Base-by-base conservation (phyloP, 2,329 filamentous ascomycete species). In the Aschersonia sp. region DNA sequence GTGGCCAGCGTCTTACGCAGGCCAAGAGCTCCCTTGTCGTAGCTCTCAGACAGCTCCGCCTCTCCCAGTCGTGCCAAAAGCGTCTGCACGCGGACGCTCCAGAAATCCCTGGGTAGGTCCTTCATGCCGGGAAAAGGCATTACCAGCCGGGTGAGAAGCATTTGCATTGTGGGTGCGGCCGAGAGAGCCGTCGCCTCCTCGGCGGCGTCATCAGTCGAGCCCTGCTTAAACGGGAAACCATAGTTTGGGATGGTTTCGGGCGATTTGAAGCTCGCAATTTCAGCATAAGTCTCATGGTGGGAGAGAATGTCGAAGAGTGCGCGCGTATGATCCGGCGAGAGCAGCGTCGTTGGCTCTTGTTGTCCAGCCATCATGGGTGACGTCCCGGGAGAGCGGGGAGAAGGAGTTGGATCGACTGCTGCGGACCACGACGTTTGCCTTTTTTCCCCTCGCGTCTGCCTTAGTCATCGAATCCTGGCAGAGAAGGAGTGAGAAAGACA, bases 21-120 rank as follows among this genome's bases (percentile, higher is more conserved):
- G 1, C 85, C 85, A 53, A 90, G 65, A 0, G 78, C 72, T 11
- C 83, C 84, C 62, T 87, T 87, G 60, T 90, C 85, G 57, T 88
- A 90, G 59, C 83, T 87, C 61, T 90, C 85, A 1, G 83, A 87
- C 32, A 90, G 67, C 45, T 86, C 78, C 2, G 79, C 83, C 32
- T 79, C 73, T 7, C 73, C 79, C 47, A 90, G 66, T 55, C 77
- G 71, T 54, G 68, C 65, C 54, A 86, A 67, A 12, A 87, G 61
- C 2, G 72, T 71, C 53, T 77, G 73, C 30, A 83, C 67, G 43
- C 76, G 71, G n/a, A 71, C 67, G 35, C 69, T 70, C 81, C 82
- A 87, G 61, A 84, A 86, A 4, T 76, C 74, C 1, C 67, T 59
- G 0, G 77, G 71, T 2, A 90, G 67, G 50, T 80, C 74, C 45